These are phyloP conservation scores for Solanum medicagineum DNA, from an alignment of 257 asterid species.

Conservation along the genomic window DNA sequence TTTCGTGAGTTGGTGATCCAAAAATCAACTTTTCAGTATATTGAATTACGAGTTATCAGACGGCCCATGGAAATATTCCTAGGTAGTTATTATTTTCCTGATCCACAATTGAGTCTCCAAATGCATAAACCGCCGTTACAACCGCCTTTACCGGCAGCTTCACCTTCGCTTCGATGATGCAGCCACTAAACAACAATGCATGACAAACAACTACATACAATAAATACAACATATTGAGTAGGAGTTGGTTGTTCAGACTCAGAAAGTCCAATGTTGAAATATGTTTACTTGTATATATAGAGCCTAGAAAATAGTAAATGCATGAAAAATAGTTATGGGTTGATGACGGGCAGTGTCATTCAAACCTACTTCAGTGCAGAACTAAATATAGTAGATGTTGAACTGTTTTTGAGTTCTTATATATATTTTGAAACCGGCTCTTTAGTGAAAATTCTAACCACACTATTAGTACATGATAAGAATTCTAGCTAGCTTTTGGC, in stretches of 20 bases:
- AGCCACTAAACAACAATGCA: not conserved
- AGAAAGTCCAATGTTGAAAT: not conserved
- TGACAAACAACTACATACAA: not conserved
- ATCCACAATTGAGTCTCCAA: constrained; percentile 59
- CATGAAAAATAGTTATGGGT: not conserved
- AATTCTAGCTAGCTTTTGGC: not conserved
- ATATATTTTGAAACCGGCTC: too few species aligned
- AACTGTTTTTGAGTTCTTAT: too few species aligned
- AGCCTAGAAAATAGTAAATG: not conserved
- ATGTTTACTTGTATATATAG: not conserved
- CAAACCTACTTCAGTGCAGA: too few species aligned
- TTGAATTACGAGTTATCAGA: too few species aligned
- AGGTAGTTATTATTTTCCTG: constrained; percentile 54
- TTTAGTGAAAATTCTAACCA: too few species aligned
- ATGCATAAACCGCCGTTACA: constrained; percentile 32
- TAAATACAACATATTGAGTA: not conserved
- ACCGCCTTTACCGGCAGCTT: constrained; percentile 7
- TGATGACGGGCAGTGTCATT: not conserved
- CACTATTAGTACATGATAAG: not conserved
- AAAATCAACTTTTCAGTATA: too few species aligned
- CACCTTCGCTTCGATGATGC: not conserved
- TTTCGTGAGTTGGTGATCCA: too few species aligned
- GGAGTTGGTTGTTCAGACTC: not conserved
- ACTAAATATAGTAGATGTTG: too few species aligned
- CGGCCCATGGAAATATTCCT: too few species aligned